A percentile compares a stretch with the other conserved stretches of the same genome.
Conservation (phyloP, 352 stramenopile species). For the Phytophthora tentaculata region DNA sequence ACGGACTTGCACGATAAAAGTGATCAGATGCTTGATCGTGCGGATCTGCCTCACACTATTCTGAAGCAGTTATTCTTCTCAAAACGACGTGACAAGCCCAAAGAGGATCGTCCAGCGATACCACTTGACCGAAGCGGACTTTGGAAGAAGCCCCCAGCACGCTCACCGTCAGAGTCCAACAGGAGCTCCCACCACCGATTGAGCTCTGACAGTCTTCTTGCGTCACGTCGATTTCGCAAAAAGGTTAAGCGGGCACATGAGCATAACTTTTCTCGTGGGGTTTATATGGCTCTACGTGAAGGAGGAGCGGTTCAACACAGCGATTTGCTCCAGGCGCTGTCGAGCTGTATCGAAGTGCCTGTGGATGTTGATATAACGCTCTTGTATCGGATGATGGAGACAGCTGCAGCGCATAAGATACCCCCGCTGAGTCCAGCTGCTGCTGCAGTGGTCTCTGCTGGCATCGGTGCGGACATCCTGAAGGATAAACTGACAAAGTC, state of each 20-base stretch:
- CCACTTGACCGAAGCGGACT: constrained; percentile 29
- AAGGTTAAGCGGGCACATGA: constrained; percentile 87
- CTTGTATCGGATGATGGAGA: constrained; percentile 86
- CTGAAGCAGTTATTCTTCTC: constrained; percentile 66
- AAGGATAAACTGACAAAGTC: constrained; percentile 76
- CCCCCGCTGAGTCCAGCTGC: constrained; percentile 36
- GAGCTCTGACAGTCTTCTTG: constrained; percentile 37
- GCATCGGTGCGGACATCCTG: constrained; percentile 55
- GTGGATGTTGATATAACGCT: constrained; percentile 89
- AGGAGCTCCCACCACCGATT: constrained; percentile 17
- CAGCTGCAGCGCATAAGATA: constrained; percentile 34
- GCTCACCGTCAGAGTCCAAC: constrained; percentile 22
- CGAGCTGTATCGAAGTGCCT: constrained; percentile 84
- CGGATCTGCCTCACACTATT: constrained; percentile 54
- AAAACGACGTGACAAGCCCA: constrained; percentile 17
- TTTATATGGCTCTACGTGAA: constrained; percentile 84
- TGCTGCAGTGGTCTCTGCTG: constrained; percentile 44
- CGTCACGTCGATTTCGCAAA: constrained; percentile 69
- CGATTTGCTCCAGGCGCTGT: constrained; percentile 87
- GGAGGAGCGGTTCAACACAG: constrained; percentile 78
- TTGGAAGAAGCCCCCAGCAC: constrained; percentile 30
- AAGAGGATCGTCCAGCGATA: constrained; percentile 32
- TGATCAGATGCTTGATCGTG: constrained; percentile 27
- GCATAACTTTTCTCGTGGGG: constrained; percentile 88
- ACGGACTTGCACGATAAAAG: constrained; percentile 44